Evolutionary conservation across 2,329 filamentous ascomycete genomes (phyloP), one percentile per base, ranked within the genome.

Genomic region (Reticulascus tulasneorum): DNA sequence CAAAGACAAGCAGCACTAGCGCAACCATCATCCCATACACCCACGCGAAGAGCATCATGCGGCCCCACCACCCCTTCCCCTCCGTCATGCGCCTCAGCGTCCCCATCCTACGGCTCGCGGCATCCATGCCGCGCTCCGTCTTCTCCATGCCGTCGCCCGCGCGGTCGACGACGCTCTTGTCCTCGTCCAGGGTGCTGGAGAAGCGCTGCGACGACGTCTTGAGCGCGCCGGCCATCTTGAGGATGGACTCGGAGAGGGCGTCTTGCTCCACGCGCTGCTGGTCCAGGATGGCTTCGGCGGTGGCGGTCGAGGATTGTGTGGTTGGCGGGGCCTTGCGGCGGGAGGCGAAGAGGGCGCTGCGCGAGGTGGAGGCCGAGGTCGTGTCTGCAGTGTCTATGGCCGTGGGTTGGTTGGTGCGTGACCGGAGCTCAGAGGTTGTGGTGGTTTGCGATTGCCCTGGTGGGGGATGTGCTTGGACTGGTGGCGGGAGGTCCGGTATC

Each of bases 261-360:
- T 95, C 88, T 60, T 96, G 90, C 63, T 95, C 88, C 35, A 69
- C 70, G 35, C 86, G 83, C 54, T 94, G 79, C 52, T 84, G 75
- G 49, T 86, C 79, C 27, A 95, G 75, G 21, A 89, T 73, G 1
- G 80, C 73, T 64, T 94, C 88, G 1, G 78, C 72, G 12, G 75
- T 73, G 9, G 75, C 67, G 2, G 69, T 69, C 5, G 69, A 64
- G 4, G 60, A 51, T 36, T 60, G 49, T 2, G 58, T 52, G 16
- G 62, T 52, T 7, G 62, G 49, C 9, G 63, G 51, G 21, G 47
- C 45, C 46, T 28, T 35, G 36, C 59, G 52, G 28, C 59, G 58
- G 45, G 49, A 57, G 30, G 64, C 66, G 48, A 73, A 70, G 42
- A 73, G 66, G 12, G 64, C 61, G 7, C 62, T 62, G 36, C 67